Conservation (phyloP, 2,329 filamentous ascomycete species). For the Coniochaeta ligniaria region DNA sequence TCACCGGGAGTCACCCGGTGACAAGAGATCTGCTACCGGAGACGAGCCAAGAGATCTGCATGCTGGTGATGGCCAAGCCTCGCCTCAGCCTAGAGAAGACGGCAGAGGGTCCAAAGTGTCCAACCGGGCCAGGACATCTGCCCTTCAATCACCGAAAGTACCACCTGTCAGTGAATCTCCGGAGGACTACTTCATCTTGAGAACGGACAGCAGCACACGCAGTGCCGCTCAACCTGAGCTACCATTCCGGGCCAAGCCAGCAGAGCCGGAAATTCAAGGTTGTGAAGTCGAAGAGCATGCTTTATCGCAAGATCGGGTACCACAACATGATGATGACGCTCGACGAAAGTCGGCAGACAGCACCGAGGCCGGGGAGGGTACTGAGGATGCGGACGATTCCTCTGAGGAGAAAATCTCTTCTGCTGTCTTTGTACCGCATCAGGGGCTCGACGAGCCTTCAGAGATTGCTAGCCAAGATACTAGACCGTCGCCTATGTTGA, state of each 20-base stretch:
- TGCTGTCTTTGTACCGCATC: constrained; percentile 74
- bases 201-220: constrained; percentile 1
- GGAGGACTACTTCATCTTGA: constrained; percentile 12
- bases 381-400: constrained; percentile 52
- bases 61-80: not conserved
- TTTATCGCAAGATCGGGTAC: not conserved
- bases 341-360: constrained; percentile 31
- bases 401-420: constrained; percentile 84
- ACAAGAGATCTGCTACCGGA: constrained; percentile 17
- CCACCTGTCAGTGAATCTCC: constrained; percentile 8
- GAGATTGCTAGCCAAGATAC: constrained; percentile 13
- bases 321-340: constrained; percentile 7
- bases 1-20: constrained; percentile 29
- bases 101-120: not conserved
- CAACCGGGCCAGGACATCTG: constrained; percentile 4
- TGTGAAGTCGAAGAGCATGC: constrained; percentile 2
- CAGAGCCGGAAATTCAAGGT: constrained; percentile 1
- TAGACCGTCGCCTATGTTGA: constrained; percentile 6
- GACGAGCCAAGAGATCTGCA: not conserved
- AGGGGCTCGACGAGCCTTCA: constrained; percentile 39
- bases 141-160: constrained; percentile 9
- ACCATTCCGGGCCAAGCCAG: not conserved
- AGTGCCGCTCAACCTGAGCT: not conserved
- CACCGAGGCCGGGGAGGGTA: constrained; percentile 28
- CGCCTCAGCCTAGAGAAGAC: not conserved